Evolutionary conservation across 2,329 filamentous ascomycete species (phyloP), one percentile per base, ranked within the genome.

Genomic region (Pseudocercospora fuligena): DNA sequence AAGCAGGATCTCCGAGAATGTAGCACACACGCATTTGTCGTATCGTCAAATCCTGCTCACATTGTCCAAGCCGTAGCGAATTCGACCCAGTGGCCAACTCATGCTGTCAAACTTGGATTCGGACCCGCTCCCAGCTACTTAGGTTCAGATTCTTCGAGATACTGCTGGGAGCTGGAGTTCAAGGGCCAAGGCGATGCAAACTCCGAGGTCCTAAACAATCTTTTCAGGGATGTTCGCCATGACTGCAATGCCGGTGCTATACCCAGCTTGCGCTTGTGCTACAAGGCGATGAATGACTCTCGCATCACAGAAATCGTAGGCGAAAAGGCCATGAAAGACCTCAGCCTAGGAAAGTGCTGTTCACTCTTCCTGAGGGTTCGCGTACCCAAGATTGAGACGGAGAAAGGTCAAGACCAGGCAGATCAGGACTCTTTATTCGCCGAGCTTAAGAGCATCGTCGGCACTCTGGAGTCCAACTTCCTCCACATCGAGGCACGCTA

Each of bases 401-500:
- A 59, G 5, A 54, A 19, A 6, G 19, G 33, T 7, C 40, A 54
- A 14, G 61, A 66, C n/a, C 61, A 59, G 16, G 61, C 67, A 16
- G 69, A 75, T 60, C 70, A 71, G 54, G 72, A 73, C 43, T 73
- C 74, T 7, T 67, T 78, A 16, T 72, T 77, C 57, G 64, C 69
- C 8, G 76, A 77, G 64, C 69, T 78, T 12, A 75, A 77, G 59
- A 75, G 75, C 65, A 76, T 77, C 11, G 69, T 78, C 11, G 76
- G 76, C 9, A 75, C 71, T 1, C 67, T 76, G 8, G 69, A 76
- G 65, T 73, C 71, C 16, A 73, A 75, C 14, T 64, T 76, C 11
- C 66, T 78, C 9, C 69, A 76, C 46, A 69, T 77, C 8, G 73
- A 79, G 63, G 78, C 75, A 51, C 72, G 74, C 11, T 80, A 80